Evolutionary conservation across 139 green algal genomes (phyloP).

Genomic region (Closterium sp.): DNA sequence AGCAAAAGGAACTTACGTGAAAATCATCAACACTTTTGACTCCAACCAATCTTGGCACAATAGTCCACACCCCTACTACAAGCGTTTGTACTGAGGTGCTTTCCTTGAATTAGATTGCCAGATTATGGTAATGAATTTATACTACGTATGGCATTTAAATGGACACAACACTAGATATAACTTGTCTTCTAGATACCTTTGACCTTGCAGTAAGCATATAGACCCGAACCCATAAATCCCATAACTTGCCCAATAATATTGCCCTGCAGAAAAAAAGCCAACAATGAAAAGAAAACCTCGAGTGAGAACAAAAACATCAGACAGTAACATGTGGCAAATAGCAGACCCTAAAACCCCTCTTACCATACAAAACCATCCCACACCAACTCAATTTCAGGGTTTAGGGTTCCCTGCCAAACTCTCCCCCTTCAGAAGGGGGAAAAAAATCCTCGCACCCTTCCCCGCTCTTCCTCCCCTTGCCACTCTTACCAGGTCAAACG

Average conservation of each 20-base stretch:
- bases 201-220: slow-evolving; percentile 46
- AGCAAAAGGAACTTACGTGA: too few species aligned
- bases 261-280: slow-evolving; percentile 4
- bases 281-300: not conserved
- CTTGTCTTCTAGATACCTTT: slow-evolving; percentile 7
- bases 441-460: not conserved
- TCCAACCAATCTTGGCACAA: too few species aligned
- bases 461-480: not conserved
- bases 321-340: not conserved
- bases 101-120: too few species aligned
- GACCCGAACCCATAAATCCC: slow-evolving; percentile 25
- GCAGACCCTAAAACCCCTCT: not conserved
- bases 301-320: not conserved
- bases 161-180: too few species aligned
- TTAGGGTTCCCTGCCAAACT: not conserved
- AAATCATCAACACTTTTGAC: too few species aligned
- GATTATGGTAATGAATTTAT: too few species aligned
- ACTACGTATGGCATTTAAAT: too few species aligned
- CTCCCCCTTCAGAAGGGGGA: too few species aligned
- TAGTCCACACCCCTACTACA: too few species aligned
- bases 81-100: too few species aligned
- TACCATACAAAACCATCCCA: too few species aligned
- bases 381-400: too few species aligned
- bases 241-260: slow-evolving; percentile 29
- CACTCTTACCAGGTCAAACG: slow-evolving; percentile 18